Evolutionary conservation across 2,329 filamentous ascomycete species (phyloP), one percentile per base, ranked within the genome.

Genomic region (Pseudogymnoascus sp.): DNA sequence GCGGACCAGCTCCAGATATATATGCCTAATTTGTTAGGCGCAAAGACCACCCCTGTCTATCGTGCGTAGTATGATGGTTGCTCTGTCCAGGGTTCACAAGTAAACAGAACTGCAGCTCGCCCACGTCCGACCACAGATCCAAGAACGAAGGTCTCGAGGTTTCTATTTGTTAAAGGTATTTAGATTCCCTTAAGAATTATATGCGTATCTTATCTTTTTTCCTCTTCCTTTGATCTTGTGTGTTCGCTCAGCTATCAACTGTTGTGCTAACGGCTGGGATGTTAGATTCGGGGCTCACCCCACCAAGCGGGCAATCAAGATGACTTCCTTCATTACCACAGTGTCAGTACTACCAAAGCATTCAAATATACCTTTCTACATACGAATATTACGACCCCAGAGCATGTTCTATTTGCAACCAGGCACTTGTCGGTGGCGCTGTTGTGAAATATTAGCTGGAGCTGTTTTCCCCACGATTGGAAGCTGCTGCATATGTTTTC

Each of bases 311-410:
- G 37, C 33, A 38, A 58, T 59, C 66, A 78, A 70, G 68, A 91
- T 90, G 88, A 83, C 87, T 72, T 88, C 87, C 67, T 89, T 92
- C 77, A 87, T 92, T 72, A 90, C 87, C 68, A 92, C 89, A 74
- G 89, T 90, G 87, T 90, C 80, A 77, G 86, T 89, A 74, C 66
- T 66, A 68, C 65, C 62, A 62, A 63, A 72, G 70, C 68, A 69
- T 61, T 62, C 64, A 25, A 72, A 71, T 60, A 70, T 72, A 11
- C 47, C 2, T 12, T 54, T 25, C 16, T 8, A 58, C 38, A 58
- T 58, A 6, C 18, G 16, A 9, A 16, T 38, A 25, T 39, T 4
- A 3, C 12, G n/a, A 12, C 6, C 33, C 18, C 20, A 25, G 57
- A 20, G 9, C 9, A 33, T 54, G 33, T 30, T 54, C 18, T 33